Percentiles rank a stretch among this genome's conserved stretches.
phyloP scores from a whole-genome alignment of 371 early-diverging fungal species.

The Funneliformis caledonium region DNA sequence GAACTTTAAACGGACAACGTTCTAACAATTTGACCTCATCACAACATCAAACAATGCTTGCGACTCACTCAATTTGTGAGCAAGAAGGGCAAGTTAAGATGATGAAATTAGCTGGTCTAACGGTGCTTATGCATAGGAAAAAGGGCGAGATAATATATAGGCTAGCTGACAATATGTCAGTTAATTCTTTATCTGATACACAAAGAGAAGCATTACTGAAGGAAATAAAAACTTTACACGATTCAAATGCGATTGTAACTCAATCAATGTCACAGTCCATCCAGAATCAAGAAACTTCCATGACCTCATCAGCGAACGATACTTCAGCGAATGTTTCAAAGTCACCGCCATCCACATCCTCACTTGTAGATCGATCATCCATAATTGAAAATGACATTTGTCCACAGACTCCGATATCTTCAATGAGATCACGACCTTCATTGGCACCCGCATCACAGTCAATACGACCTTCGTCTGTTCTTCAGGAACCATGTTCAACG shows the following conservation, averaged over 20 bases:
- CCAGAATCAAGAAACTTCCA: conserved; percentile 40
- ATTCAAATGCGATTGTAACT: conserved; percentile 57
- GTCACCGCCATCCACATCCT: conserved; percentile 15
- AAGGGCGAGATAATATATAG: conserved; percentile 68
- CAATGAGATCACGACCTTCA: conserved; percentile 20
- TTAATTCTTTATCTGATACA: conserved; percentile 56
- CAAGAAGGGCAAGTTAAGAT: background rate
- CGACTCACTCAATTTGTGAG: background rate
- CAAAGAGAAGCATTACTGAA: conserved; percentile 55
- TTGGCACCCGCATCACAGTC: conserved; percentile 16
- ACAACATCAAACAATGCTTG: background rate
- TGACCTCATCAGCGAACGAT: conserved; percentile 33
- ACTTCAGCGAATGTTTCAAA: conserved; percentile 18
- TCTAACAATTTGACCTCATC: background rate
- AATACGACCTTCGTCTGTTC: conserved; percentile 5
- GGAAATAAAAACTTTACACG: conserved; percentile 62
- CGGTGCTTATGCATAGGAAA: conserved; percentile 63
- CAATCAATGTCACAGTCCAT: conserved; percentile 40
- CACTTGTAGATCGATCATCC: background rate
- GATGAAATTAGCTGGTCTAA: conserved; percentile 57
- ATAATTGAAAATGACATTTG: background rate
- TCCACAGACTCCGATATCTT: background rate
- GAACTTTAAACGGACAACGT: background rate
- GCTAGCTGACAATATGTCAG: conserved; percentile 63
- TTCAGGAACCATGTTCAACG: background rate